Percentiles rank a stretch among this genome's conserved stretches.
Evolutionary conservation across 441 rosid genomes (phyloP).

Genomic region (Cnidoscolus chayamansa): DNA sequence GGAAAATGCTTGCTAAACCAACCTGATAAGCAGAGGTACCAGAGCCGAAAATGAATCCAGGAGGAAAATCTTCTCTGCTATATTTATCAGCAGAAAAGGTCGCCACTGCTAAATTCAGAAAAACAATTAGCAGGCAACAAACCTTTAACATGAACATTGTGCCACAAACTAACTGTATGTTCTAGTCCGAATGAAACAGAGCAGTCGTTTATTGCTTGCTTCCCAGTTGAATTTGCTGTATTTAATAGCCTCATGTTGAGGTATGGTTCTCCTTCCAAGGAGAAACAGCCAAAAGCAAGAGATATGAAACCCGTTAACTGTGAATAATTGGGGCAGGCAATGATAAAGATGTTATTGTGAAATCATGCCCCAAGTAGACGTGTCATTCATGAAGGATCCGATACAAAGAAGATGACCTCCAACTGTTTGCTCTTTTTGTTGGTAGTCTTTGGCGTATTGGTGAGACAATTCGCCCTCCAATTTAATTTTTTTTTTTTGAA

Average conservation of each 20-base stretch:
- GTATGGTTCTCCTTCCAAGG: neutral
- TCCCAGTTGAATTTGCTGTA: neutral
- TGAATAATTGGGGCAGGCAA: neutral
- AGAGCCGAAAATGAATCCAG: constrained; percentile 57
- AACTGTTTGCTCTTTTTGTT: neutral
- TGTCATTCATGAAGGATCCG: neutral
- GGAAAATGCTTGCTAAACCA: neutral
- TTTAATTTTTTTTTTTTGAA: neutral
- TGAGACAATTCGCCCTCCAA: neutral
- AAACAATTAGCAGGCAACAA: constrained; percentile 15
- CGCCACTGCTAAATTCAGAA: constrained; percentile 17
- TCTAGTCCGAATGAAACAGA: neutral
- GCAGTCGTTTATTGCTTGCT: neutral
- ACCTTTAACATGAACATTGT: constrained; percentile 24
- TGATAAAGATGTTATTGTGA: neutral
- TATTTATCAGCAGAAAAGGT: constrained; percentile 27
- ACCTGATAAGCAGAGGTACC: constrained; percentile 71
- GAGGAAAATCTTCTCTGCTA: constrained; percentile 51
- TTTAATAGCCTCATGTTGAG: neutral
- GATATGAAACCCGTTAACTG: too few relatives aligned
- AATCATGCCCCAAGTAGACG: neutral
- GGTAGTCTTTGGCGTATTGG: neutral
- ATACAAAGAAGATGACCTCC: neutral
- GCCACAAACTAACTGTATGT: neutral
- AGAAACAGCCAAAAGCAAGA: neutral